Conservation (phyloP, 352 stramenopile genomes). For the Phytophthora syringae region DNA sequence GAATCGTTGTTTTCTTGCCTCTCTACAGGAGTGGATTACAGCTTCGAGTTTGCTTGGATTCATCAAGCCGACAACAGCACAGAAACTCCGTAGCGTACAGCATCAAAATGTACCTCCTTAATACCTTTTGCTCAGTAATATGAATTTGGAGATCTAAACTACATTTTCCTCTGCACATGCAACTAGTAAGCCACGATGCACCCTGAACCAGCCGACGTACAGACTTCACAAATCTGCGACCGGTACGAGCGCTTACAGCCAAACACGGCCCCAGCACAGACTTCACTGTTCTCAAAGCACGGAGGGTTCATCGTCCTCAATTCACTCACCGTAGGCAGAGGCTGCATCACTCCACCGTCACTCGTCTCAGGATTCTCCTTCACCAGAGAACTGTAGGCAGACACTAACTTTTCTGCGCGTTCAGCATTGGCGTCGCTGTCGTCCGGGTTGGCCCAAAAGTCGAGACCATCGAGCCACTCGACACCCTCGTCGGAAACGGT, state of each 20-base stretch:
- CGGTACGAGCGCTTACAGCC: constrained; percentile 62
- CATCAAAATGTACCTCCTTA: neutral
- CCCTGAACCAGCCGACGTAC: constrained; percentile 21
- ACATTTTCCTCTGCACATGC: too few species aligned
- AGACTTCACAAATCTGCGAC: constrained; percentile 72
- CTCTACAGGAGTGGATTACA: constrained; percentile 28
- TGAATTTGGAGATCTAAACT: neutral
- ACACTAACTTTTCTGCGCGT: constrained; percentile 52
- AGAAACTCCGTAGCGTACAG: neutral
- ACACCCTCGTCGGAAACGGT: constrained; percentile 29
- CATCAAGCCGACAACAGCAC: constrained; percentile 6
- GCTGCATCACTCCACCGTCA: constrained; percentile 54
- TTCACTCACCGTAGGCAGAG: constrained; percentile 43
- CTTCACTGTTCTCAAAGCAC: constrained; percentile 66
- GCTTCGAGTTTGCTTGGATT: constrained; percentile 34
- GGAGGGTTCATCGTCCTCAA: constrained; percentile 46
- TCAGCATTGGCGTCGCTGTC: constrained; percentile 50
- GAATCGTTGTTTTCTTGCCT: neutral
- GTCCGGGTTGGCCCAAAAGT: constrained; percentile 71
- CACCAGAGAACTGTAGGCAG: constrained; percentile 50
- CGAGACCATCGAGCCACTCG: constrained; percentile 48
- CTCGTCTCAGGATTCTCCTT: constrained; percentile 30
- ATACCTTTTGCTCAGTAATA: neutral
- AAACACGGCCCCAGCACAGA: constrained; percentile 48
- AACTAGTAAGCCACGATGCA: too few species aligned